Base-by-base conservation (phyloP, 1,139 yeast genomes). In the Debaryomyces fabryi region DNA sequence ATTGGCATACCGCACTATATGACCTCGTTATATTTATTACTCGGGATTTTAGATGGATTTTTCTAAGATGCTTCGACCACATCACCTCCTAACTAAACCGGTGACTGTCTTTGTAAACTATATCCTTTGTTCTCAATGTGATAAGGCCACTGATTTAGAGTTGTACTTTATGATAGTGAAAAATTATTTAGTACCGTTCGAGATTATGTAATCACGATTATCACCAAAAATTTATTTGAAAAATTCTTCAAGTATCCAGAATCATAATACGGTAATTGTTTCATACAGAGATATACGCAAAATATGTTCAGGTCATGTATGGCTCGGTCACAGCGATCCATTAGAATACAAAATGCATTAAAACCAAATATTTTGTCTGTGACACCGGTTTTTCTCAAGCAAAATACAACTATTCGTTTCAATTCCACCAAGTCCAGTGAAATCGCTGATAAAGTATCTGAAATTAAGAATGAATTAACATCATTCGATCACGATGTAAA, bases 381-480 rank as follows among this genome's bases (percentile, higher is more conserved):
- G 6, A 16, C 40, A 8, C 44, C 39, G 15, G 15, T 23, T 13
- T 29, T 42, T 18, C 23, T 23, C n/a, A 37, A 33, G 47, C 15
- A 49, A 44, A 46, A 33, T 52, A 15, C 51, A 50, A 33, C 56
- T 68, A 47, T 64, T 52, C 52, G 74, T 49, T 64, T 54, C 58
- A 71, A 67, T 56, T 69, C 75, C 3, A 53, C 67, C 9, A 44
- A 50, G 3, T 29, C 47, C 24, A 42, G 53, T 8, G 42, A 50
- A 15, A 36, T 49, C 15, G 36, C 46, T n/a, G 40, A 46, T 10
- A 42, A 36, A 16, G 43, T 52, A 8, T 52, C 64, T 3, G 76
- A 69, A 53, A 69, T 73, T 49, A 57, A 60, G 44, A 61, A 63
- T 46, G 64, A 64, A 42, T 64, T 74, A 52, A 67, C 72, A 1